Evolutionary conservation across 169 alveolate genomes (phyloP).

Genomic region (Eimeria acervulina): DNA sequence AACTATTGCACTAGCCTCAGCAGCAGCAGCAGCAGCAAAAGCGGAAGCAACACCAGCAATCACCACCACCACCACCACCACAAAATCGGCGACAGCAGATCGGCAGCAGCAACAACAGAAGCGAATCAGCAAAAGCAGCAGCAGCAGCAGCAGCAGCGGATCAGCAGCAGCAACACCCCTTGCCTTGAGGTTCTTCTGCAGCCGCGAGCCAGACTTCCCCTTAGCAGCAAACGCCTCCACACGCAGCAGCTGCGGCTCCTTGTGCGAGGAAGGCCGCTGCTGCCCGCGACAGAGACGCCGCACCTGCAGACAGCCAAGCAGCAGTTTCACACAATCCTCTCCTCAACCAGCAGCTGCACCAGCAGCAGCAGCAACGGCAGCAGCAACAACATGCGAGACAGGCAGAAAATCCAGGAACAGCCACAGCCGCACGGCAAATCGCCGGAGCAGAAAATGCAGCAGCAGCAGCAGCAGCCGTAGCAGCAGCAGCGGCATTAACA

Average conservation of each 20-base stretch:
- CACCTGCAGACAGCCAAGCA: conserved; percentile 27
- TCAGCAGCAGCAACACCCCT: background rate
- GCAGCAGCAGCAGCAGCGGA: conserved; percentile 29
- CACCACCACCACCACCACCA: conserved; percentile 52
- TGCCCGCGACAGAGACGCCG: conserved; percentile 66
- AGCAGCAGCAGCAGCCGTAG: background rate
- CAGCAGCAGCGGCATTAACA: background rate
- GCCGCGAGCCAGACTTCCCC: background rate
- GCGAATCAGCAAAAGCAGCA: background rate
- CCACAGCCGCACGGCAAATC: background rate
- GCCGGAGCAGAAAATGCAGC: background rate
- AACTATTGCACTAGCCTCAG: too few species aligned
- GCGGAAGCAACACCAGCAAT: too few species aligned
- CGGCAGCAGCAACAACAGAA: background rate
- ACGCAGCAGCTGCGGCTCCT: conserved; percentile 52
- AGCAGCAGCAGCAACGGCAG: conserved; percentile 9
- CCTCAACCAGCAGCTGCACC: background rate
- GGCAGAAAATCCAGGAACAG: background rate
- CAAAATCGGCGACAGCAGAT: too few species aligned
- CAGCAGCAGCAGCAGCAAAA: too few species aligned
- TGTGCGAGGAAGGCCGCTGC: conserved; percentile 53
- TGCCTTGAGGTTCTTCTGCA: conserved; percentile 36
- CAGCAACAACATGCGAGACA: background rate
- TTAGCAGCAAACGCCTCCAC: conserved; percentile 14
- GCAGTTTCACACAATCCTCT: background rate